Base-by-base conservation (phyloP, 208 protist species). In the Polymyxa betae region DNA sequence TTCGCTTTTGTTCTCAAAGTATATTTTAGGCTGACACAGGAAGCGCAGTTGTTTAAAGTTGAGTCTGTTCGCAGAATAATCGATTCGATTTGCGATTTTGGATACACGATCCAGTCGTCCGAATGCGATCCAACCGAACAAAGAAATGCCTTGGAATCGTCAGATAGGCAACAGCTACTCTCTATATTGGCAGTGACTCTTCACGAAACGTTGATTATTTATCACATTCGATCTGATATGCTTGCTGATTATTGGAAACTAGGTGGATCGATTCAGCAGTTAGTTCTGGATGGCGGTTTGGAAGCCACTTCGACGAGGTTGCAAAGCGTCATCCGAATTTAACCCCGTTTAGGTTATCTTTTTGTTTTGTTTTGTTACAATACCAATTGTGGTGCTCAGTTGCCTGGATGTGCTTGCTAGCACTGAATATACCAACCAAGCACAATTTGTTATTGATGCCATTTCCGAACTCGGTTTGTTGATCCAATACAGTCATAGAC, bases 131-230 rank as follows among this genome's bases (percentile, higher is more conserved):
- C n/a, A n/a, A n/a, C n/a, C n/a, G n/a, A n/a, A n/a, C n/a, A n/a
- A n/a, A n/a, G n/a, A n/a, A 29, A 32, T 29, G 54, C 16, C 54
- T 29, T 66, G 54, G 54, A 66, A 16, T 29, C 54, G 54, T 16
- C 54, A 66, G 54, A 29, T 29, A 16, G 29, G 54, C 54, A 66
- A 29, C 54, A 66, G 29, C 54, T 66, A 29, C 20, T 29, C 16
- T 16, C 16, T 29, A 32, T 16, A 16, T 16, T 66, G 20, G 54
- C 54, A 29, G 29, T 66, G 54, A 66, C 29, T 29, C 29, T 16
- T 29, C 54, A 66, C 54, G 54, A 66, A 66, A 66, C 54, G 54
- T n/a, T n/a, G n/a, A n/a, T n/a, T n/a, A n/a, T n/a, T n/a, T n/a
- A n/a, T n/a, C n/a, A n/a, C n/a, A n/a, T n/a, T n/a, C n/a, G n/a